Base-by-base conservation (phyloP, 2,329 filamentous ascomycete species). In the Tolypocladium paradoxum region DNA sequence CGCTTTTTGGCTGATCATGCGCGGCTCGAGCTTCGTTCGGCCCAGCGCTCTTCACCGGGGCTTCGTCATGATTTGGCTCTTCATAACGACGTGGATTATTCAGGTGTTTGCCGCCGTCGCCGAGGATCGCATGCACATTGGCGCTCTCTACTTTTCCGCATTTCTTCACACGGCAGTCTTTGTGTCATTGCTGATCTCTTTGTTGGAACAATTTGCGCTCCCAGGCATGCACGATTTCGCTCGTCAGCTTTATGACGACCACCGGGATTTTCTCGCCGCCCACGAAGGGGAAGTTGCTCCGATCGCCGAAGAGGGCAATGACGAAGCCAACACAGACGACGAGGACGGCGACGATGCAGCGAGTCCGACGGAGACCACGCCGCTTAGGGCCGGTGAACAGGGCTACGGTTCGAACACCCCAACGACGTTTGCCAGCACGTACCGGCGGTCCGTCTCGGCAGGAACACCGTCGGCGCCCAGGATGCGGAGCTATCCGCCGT, bases 1-100 rank as follows among this genome's bases (percentile, higher is more conserved):
- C 55, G 68, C 85, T 22, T 84, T 90, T 47, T 97, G 92, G 92
- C 85, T 90, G 57, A 76, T 95, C 36, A 83, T 90, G 61, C 81
- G 85, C 20, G 84, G 88, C 2, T 87, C 89, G 18, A 86, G 90
- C 62, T 87, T 85, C 56, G 81, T 87, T 48, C 81, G 92, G 16
- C 92, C 93, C 2, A 93, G 88, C 20, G 92, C 92, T 4, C 80
- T 97, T 7, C 88, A 95, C 54, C 81, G 92, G 22, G 80, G 85
- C 6, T 96, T 93, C 67, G 78, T 82, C 50, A 76, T 91, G 46
- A 78, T 95, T 11, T 97, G 93, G 91, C 76, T 96, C 47, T 96
- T 91, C 65, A 65, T 81, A 34, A 68, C 90, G 0, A 81, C 82
- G 38, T 97, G 91, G 84, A 70, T 79, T 2, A 61, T 88, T 40